Percentiles rank a stretch among this genome's conserved stretches.
These are phyloP conservation scores for Cutaneotrichosporon dermatis DNA, from an alignment of 1,284 basidiomycete genomes.

Conservation along the genomic window DNA sequence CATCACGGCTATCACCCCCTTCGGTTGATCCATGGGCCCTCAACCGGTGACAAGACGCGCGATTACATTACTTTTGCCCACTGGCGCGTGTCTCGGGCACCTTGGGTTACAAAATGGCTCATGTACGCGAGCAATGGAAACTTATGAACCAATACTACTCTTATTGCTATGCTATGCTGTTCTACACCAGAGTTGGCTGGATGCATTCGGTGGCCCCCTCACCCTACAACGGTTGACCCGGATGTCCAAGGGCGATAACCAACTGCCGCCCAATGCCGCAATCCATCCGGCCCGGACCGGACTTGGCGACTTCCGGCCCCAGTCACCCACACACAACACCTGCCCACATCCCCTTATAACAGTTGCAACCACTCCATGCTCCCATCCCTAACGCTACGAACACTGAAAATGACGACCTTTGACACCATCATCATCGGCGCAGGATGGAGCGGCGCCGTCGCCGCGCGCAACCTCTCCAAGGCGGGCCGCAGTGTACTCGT, in stretches of 20 bases:
- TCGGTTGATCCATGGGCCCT: too few relatives aligned
- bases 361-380: not conserved
- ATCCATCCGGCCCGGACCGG: not conserved
- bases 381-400: not conserved
- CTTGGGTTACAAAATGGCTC: too few relatives aligned
- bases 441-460: constrained; percentile 52
- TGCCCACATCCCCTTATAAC: not conserved
- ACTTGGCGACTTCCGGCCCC: not conserved
- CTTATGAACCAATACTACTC: too few relatives aligned
- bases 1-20: too few relatives aligned
- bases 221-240: too few relatives aligned
- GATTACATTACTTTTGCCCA: too few relatives aligned
- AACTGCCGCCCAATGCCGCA: not conserved
- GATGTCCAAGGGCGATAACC: not conserved
- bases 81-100: too few relatives aligned
- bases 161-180: too few relatives aligned
- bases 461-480: constrained; percentile 48
- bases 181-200: too few relatives aligned
- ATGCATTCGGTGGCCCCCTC: too few relatives aligned
- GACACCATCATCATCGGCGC: constrained; percentile 53
- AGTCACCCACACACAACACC: not conserved
- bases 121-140: too few relatives aligned
- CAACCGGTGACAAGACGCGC: too few relatives aligned
- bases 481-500: constrained; percentile 50
- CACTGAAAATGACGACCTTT: constrained; percentile 12